Conservation (phyloP, 192 early-diverging fungal genomes). For the Oehlia diaphana region DNA sequence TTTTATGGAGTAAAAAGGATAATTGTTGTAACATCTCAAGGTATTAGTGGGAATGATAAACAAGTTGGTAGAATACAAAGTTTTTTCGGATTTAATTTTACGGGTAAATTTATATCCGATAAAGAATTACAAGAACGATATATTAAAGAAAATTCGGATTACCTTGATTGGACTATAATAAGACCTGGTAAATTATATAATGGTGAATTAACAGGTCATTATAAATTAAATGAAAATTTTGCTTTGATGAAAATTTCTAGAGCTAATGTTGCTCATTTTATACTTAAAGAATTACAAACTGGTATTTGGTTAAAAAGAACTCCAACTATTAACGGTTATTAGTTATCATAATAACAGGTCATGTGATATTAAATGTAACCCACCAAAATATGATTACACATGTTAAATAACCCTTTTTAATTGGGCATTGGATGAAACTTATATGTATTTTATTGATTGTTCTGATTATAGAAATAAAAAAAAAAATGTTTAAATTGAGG, state of each 20-base stretch:
- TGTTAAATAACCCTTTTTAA: too few species aligned
- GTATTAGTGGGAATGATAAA: background rate
- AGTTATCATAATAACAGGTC: too few species aligned
- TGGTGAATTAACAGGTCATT: constrained; percentile 33
- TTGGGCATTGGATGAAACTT: too few species aligned
- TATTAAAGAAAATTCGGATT: constrained; percentile 31
- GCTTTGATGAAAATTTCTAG: constrained; percentile 32
- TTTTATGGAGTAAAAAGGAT: constrained; percentile 34
- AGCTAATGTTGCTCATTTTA: constrained; percentile 42
- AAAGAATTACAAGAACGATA: constrained; percentile 42
- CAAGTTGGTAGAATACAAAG: constrained; percentile 7
- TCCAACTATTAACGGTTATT: too few species aligned
- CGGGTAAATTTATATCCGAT: constrained; percentile 37
- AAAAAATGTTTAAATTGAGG: too few species aligned
- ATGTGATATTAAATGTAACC: too few species aligned
- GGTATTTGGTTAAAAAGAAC: background rate
- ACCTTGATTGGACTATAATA: constrained; percentile 44
- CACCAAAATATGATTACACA: too few species aligned
- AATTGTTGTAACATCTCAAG: constrained; percentile 34
- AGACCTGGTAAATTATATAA: constrained; percentile 38
- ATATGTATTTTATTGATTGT: too few species aligned
- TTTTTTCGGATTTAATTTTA: constrained; percentile 30
- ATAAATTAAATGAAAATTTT: constrained; percentile 30
- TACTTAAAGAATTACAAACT: constrained; percentile 27
- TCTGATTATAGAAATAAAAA: too few species aligned